phyloP scores from a whole-genome alignment of 495 filamentous ascomycete species.

The Xylaria palmicola region DNA sequence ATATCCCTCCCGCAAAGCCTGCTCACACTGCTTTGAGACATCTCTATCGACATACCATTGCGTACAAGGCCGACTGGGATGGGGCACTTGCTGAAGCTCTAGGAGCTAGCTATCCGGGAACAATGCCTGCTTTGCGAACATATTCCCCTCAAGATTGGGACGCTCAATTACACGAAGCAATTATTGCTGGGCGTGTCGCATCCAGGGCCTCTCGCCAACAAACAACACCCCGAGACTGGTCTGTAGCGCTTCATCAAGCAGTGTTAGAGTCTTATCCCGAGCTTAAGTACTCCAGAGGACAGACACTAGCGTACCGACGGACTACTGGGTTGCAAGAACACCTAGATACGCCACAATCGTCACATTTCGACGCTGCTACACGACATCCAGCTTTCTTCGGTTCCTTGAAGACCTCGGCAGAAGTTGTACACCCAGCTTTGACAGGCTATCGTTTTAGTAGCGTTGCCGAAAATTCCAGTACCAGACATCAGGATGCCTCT shows the following conservation, averaged over 20 bases:
- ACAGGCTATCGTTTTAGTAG: constrained; percentile 25
- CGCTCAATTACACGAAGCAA: constrained; percentile 13
- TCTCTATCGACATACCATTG: constrained; percentile 13
- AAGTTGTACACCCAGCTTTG: constrained; percentile 38
- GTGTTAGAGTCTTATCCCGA: constrained; percentile 29
- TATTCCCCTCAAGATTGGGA: constrained; percentile 26
- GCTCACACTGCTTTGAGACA: constrained; percentile 17
- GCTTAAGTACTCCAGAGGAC: constrained; percentile 20
- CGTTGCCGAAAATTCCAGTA: neutral
- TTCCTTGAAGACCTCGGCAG: constrained; percentile 28
- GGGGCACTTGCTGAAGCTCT: constrained; percentile 36
- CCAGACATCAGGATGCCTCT: neutral
- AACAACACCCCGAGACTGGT: constrained; percentile 34
- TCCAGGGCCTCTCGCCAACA: constrained; percentile 15
- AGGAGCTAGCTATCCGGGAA: constrained; percentile 24
- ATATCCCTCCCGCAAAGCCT: constrained; percentile 16
- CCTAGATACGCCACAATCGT: constrained; percentile 9
- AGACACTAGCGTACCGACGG: constrained; percentile 23
- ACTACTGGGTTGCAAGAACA: constrained; percentile 30
- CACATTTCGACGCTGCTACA: constrained; percentile 27
- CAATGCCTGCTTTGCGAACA: constrained; percentile 20
- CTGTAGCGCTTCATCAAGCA: constrained; percentile 34
- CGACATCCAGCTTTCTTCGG: constrained; percentile 44
- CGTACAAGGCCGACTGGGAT: constrained; percentile 36
- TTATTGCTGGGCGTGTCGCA: constrained; percentile 13